phyloP scores from a whole-genome alignment of 768 basidiomycete genomes.

The Hericium alpestre region DNA sequence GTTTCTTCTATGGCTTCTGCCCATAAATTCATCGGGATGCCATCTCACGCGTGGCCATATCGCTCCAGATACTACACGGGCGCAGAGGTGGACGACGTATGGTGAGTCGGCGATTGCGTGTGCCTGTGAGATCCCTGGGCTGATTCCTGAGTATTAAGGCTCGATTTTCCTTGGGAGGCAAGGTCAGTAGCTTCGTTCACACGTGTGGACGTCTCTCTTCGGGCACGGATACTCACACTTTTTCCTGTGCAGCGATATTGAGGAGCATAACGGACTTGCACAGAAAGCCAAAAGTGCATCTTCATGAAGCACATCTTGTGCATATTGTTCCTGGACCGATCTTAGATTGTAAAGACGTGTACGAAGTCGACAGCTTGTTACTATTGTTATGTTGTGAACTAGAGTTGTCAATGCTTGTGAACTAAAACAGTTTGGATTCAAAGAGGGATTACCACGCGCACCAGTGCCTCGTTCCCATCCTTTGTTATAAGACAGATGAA shows the following conservation, averaged over 20 bases:
- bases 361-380: background rate
- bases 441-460: too few species aligned
- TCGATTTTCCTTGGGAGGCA: conserved; percentile 81
- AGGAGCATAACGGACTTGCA: conserved; percentile 58
- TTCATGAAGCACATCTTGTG: background rate
- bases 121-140: background rate
- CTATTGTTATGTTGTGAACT: background rate
- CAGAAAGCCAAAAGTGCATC: conserved; percentile 1
- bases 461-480: too few species aligned
- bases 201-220: conserved; percentile 1
- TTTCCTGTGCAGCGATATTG: conserved; percentile 46
- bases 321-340: background rate
- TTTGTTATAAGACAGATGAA: too few species aligned
- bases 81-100: conserved; percentile 59
- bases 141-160: conserved; percentile 31
- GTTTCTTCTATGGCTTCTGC: conserved; percentile 18
- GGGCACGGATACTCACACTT: conserved; percentile 8
- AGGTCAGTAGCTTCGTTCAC: conserved; percentile 32
- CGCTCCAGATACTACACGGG: conserved; percentile 63
- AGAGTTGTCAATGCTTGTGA: background rate
- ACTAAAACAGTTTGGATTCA: too few species aligned
- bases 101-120: conserved; percentile 36
- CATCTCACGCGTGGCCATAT: conserved; percentile 13
- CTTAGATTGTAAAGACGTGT: background rate
- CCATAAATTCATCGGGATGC: conserved; percentile 3